Evolutionary conservation across 345 rosid genomes (phyloP), one percentile per base, ranked within the genome.

Genomic region (Adansonia digitata): DNA sequence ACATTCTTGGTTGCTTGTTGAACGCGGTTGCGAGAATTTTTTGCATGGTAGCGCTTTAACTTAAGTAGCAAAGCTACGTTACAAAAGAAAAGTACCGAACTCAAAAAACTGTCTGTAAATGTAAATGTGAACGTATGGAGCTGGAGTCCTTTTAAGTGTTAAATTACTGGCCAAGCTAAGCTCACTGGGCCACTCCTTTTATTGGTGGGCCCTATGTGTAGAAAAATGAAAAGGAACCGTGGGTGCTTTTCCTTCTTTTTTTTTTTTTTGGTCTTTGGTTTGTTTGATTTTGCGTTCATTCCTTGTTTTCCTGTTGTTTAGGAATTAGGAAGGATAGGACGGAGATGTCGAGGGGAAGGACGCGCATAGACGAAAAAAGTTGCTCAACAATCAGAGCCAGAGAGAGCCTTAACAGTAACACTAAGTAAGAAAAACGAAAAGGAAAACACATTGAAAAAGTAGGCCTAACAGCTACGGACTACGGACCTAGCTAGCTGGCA

Each of bases 301-400:
- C n/a, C n/a, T n/a, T n/a, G n/a, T n/a, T n/a, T n/a, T n/a, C n/a
- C n/a, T n/a, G n/a, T 40, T 55, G 31, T 24, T 55, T 55, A 17
- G 55, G 0, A 2, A 46, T 49, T 15, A 5, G 46, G 5, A 42
- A 5, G 46, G 22, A 49, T 8, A 7, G 46, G 12, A 3, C 11
- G 8, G 48, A 65, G 51, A 42, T n/a, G 18, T 5, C 40, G n/a
- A n/a, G n/a, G n/a, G n/a, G n/a, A n/a, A n/a, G n/a, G n/a, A n/a
- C n/a, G n/a, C n/a, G n/a, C n/a, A n/a, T n/a, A n/a, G n/a, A 42
- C 45, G 70, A 46, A 40, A 40, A 65, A 65, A 65, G 70, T n/a
- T 40, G 51, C 70, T 37, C 70, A 40, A 65, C 42, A 22, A 65
- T 65, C 70, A 65, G 31, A 65, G 51, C 49, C 22, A 65, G n/a